phyloP scores from a whole-genome alignment of 1,284 basidiomycete genomes.

The Ceratobasidium sp. region DNA sequence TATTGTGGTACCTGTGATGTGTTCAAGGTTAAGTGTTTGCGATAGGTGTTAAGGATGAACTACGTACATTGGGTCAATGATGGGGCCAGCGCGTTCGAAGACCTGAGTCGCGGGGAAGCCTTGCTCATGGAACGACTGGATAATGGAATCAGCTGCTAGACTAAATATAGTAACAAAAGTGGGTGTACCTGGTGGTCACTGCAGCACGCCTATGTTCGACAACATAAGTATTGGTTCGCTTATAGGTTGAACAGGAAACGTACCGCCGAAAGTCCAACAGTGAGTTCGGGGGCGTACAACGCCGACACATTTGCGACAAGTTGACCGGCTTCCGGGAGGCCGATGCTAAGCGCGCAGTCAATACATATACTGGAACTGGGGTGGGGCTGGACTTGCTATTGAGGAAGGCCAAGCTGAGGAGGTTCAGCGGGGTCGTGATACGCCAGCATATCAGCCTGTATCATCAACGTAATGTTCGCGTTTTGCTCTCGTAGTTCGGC shows the following conservation, averaged over 20 bases:
- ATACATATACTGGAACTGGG: too few species aligned
- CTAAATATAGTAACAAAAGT: not conserved
- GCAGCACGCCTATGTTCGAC: conserved; percentile 73
- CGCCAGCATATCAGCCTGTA: conserved; percentile 91
- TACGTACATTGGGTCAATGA: conserved; percentile 90
- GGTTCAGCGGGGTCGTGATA: conserved; percentile 82
- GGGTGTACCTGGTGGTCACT: conserved; percentile 78
- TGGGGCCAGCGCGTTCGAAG: conserved; percentile 84
- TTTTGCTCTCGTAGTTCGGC: conserved; percentile 68
- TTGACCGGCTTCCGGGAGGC: conserved; percentile 78
- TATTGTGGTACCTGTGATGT: conserved; percentile 39
- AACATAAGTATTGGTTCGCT: not conserved
- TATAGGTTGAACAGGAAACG: not conserved
- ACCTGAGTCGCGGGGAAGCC: conserved; percentile 86
- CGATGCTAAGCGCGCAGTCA: conserved; percentile 69
- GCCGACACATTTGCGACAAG: conserved; percentile 79
- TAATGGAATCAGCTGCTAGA: not conserved
- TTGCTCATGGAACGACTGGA: conserved; percentile 77
- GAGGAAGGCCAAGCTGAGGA: conserved; percentile 79
- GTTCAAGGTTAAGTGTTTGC: conserved; percentile 63
- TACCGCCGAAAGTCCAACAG: conserved; percentile 74
- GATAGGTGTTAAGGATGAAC: not conserved
- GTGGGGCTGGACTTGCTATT: conserved; percentile 57
- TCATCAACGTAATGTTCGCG: conserved; percentile 81
- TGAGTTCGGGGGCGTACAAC: conserved; percentile 85